These are phyloP conservation scores for Gnomoniopsis smithogilvyi DNA, from an alignment of 2,329 filamentous ascomycete genomes.

Conservation along the genomic window DNA sequence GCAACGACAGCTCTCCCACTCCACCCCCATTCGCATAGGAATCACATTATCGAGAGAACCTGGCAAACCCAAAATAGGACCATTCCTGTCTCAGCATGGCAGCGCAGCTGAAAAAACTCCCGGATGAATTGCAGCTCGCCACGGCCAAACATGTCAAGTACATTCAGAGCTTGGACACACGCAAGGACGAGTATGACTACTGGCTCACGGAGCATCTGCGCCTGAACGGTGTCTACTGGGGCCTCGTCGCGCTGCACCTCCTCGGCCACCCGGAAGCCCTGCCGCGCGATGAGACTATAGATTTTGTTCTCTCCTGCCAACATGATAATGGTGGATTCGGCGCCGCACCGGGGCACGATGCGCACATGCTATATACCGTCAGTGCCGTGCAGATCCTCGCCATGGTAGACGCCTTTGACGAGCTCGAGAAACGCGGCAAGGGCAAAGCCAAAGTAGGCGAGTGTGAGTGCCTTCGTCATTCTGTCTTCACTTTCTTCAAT, in stretches of 20 bases:
- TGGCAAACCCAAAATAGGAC: not conserved
- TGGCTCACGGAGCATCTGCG: slow-evolving; percentile 97
- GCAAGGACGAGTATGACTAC: slow-evolving; percentile 93
- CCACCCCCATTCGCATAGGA: not conserved
- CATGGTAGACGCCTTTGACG: slow-evolving; percentile 78
- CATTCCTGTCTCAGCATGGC: slow-evolving; percentile 27
- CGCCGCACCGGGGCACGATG: slow-evolving; percentile 89
- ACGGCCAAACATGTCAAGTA: slow-evolving; percentile 76
- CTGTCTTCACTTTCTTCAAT: not conserved
- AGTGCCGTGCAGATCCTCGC: slow-evolving; percentile 93
- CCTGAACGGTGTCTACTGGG: slow-evolving; percentile 96
- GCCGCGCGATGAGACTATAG: slow-evolving; percentile 74
- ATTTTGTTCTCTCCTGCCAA: slow-evolving; percentile 95
- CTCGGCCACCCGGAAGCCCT: slow-evolving; percentile 78
- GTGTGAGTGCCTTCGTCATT: slow-evolving; percentile 56
- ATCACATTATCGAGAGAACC: slow-evolving; percentile 16
- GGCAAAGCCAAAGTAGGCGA: slow-evolving; percentile 72
- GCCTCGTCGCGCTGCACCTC: slow-evolving; percentile 81
- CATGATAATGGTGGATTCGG: slow-evolving; percentile 88
- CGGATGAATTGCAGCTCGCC: slow-evolving; percentile 43
- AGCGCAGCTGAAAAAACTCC: slow-evolving; percentile 29
- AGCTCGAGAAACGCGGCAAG: slow-evolving; percentile 69
- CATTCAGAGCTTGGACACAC: slow-evolving; percentile 86
- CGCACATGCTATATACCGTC: slow-evolving; percentile 94
- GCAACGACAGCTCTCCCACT: not conserved